Base-by-base conservation (phyloP, 2,329 filamentous ascomycete species). In the Ophiosphaerella herpotricha region DNA sequence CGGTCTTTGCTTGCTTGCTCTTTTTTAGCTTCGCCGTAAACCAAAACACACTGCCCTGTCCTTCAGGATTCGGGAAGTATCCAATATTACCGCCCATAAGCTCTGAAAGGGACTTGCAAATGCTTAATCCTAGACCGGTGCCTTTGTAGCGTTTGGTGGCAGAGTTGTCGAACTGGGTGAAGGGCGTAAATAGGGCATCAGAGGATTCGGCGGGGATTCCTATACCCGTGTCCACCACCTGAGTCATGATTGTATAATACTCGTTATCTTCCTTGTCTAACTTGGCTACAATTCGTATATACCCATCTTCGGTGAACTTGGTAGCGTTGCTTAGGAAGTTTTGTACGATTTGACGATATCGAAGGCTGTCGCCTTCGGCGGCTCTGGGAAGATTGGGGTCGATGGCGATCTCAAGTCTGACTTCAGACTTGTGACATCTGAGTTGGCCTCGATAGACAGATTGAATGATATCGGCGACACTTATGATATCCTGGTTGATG, bases 261-360 rank as follows among this genome's bases (percentile, higher is more conserved):
- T 69, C 71, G 1, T 75, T 68, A 34, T 78, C 72, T 34, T 82
- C 75, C 1, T 64, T 55, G 2, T 75, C 48, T 6, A 80, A 67
- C 0, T 70, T 73, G 0, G 75, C 73, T 2, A 68, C 61, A 9
- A 85, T 72, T 1, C 73, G 70, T 31, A 86, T 77, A 48, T 75
- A 76, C 0, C 83, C 83, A 29, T 75, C 67, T 18, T 85, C 80
- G 4, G 84, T 86, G 57, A 86, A 86, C 54, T 87, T 87, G 37
- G 78, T 77, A 1, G 83, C 83, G 57, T 87, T 87, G 13, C 79
- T 77, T 13, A 86, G 71, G 4, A 86, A 73, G 54, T 86, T 86
- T 55, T 85, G 82, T n/a, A 86, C 61, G 13, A 86, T 80, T 55
- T 86, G 84, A 7, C 83, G 80, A 58, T 82, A 85, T 13, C 84